These are phyloP conservation scores for Trichophyton schoenleinii DNA, from an alignment of 2,329 filamentous ascomycete species.

Conservation along the genomic window DNA sequence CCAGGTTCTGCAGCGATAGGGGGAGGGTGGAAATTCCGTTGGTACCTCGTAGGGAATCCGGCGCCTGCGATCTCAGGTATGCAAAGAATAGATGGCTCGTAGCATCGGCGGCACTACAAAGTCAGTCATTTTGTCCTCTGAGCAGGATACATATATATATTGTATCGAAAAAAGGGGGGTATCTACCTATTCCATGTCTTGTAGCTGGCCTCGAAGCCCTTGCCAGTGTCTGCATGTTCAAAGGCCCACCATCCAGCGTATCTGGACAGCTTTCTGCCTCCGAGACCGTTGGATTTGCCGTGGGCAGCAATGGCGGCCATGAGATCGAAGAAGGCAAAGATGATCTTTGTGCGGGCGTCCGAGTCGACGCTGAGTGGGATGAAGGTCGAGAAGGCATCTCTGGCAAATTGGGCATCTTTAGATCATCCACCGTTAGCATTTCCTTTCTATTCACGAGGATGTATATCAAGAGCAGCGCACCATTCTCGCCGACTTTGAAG, in stretches of 20 bases:
- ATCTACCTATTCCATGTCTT: constrained; percentile 71
- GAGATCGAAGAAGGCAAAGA: constrained; percentile 93
- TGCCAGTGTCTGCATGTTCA: constrained; percentile 72
- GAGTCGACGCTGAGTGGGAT: constrained; percentile 89
- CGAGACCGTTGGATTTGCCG: constrained; percentile 83
- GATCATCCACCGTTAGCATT: too few species aligned
- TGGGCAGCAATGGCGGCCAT: constrained; percentile 83
- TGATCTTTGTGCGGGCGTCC: constrained; percentile 70
- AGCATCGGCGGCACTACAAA: constrained; percentile 63
- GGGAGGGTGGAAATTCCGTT: constrained; percentile 77
- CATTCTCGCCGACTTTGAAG: constrained; percentile 87
- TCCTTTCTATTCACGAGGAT: constrained; percentile 7
- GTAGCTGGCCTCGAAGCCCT: constrained; percentile 91
- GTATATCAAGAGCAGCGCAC: constrained; percentile 24
- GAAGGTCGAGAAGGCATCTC: constrained; percentile 91
- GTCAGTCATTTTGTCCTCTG: too few species aligned
- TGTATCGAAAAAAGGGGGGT: not conserved
- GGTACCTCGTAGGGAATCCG: constrained; percentile 55
- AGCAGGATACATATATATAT: not conserved
- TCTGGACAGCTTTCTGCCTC: constrained; percentile 82
- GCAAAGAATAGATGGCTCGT: constrained; percentile 97
- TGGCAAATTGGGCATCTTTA: constrained; percentile 76
- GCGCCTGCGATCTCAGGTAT: constrained; percentile 78
- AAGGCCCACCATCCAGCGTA: constrained; percentile 99
- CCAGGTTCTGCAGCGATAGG: constrained; percentile 76